Evolutionary conservation across 2,329 filamentous ascomycete genomes (phyloP).

Genomic region (Pseudogymnoascus sp.): DNA sequence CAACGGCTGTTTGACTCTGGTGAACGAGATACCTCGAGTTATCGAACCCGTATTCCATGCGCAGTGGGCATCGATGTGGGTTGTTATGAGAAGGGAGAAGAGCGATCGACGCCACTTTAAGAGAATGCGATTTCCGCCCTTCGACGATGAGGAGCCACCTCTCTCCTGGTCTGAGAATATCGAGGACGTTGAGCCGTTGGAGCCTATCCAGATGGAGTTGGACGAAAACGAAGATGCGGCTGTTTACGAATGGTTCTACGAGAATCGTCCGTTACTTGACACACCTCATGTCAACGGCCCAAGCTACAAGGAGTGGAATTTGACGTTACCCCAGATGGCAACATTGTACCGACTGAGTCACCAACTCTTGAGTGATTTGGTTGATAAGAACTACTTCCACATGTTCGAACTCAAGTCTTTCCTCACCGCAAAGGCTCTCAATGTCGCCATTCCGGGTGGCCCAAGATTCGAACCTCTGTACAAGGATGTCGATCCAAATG

Average conservation of each 20-base stretch:
- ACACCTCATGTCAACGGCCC: constrained; percentile 92
- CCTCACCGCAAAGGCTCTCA: constrained; percentile 90
- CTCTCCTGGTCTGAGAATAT: constrained; percentile 98
- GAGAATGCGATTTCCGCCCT: constrained; percentile 96
- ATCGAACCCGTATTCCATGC: constrained; percentile 97
- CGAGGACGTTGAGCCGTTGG: constrained; percentile 92
- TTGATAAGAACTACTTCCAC: constrained; percentile 96
- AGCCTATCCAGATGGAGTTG: constrained; percentile 97
- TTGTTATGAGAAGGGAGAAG: constrained; percentile 96
- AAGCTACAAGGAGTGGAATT: constrained; percentile 94
- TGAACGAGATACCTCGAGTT: constrained; percentile 93
- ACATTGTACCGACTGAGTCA: constrained; percentile 86
- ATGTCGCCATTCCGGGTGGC: constrained; percentile 94
- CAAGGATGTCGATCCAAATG: constrained; percentile 97
- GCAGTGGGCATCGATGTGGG: constrained; percentile 99
- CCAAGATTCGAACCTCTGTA: constrained; percentile 95
- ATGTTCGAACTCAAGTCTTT: constrained; percentile 95
- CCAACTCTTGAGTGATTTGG: constrained; percentile 81
- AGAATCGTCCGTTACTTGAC: constrained; percentile 82
- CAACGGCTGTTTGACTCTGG: constrained; percentile 91
- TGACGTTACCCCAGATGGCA: constrained; percentile 90
- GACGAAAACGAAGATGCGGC: constrained; percentile 88
- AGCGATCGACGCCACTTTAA: constrained; percentile 94
- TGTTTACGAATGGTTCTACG: constrained; percentile 96
- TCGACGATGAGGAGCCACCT: constrained; percentile 96